Conservation (phyloP, 2,329 filamentous ascomycete genomes). For the Penicillium sp. region DNA sequence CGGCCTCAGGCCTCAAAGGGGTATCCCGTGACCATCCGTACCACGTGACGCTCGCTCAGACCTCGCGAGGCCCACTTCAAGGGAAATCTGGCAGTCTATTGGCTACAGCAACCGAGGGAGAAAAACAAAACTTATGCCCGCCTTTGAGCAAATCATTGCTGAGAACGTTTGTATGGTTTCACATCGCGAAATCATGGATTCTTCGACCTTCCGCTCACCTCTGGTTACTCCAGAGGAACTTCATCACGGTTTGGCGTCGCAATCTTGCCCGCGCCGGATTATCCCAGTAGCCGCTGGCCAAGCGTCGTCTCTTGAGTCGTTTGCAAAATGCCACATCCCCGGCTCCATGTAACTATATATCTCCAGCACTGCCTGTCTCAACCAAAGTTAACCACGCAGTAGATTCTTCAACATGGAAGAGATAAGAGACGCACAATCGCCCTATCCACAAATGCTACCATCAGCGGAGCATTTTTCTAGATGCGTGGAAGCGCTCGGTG, state of each 20-base stretch:
- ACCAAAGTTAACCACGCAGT: not conserved
- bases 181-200: not conserved
- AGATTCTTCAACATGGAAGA: constrained; percentile 38
- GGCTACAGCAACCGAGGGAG: too few species aligned
- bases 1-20: too few species aligned
- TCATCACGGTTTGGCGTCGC: constrained; percentile 6
- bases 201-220: constrained; percentile 11
- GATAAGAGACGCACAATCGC: constrained; percentile 27
- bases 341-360: constrained; percentile 28
- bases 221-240: constrained; percentile 24
- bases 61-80: too few species aligned
- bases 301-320: constrained; percentile 19
- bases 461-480: constrained; percentile 28
- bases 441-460: constrained; percentile 37
- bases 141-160: too few species aligned
- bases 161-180: too few species aligned
- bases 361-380: not conserved
- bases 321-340: constrained; percentile 28
- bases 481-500: constrained; percentile 26
- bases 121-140: too few species aligned
- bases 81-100: too few species aligned
- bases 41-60: too few species aligned
- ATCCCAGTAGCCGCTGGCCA: constrained; percentile 33
- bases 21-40: too few species aligned
- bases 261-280: constrained; percentile 21